These are phyloP conservation scores for Saturnispora hagleri DNA, from an alignment of 805 yeast species.

Conservation along the genomic window DNA sequence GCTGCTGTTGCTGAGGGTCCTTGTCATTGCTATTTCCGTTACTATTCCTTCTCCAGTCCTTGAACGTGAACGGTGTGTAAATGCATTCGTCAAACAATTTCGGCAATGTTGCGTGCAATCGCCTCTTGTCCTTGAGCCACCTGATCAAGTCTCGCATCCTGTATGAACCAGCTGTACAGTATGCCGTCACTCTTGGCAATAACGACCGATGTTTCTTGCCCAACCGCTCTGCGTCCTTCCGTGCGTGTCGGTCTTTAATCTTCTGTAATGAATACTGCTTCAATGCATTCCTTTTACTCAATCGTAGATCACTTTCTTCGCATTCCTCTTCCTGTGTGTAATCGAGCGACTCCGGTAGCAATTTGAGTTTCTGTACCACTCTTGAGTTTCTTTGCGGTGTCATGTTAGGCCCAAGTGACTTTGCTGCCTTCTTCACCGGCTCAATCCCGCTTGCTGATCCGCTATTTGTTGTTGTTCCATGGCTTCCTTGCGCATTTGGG, in stretches of 20 bases:
- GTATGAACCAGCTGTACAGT: conserved; percentile 91
- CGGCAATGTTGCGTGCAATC: conserved; percentile 70
- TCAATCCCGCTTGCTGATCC: neutral
- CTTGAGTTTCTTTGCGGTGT: conserved; percentile 71
- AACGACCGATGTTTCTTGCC: conserved; percentile 80
- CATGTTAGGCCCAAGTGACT: conserved; percentile 37
- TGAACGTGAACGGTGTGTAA: conserved; percentile 81
- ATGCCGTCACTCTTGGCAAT: conserved; percentile 90
- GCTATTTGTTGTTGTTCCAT: neutral
- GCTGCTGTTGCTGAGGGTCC: neutral
- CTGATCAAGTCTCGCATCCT: conserved; percentile 77
- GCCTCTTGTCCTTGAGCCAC: conserved; percentile 74
- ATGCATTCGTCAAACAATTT: conserved; percentile 90
- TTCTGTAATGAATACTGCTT: conserved; percentile 55
- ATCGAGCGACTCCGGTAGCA: conserved; percentile 52
- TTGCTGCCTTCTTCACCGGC: conserved; percentile 17
- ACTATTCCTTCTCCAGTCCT: conserved; percentile 52
- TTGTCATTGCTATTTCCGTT: neutral
- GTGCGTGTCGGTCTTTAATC: conserved; percentile 79
- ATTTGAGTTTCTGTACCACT: conserved; percentile 62
- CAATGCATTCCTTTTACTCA: conserved; percentile 30
- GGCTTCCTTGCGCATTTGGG: neutral
- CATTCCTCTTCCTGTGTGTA: conserved; percentile 19
- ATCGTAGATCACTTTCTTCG: conserved; percentile 11
- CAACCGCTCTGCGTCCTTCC: conserved; percentile 87